These are phyloP conservation scores for Fusarium lateritium DNA, from an alignment of 2,329 filamentous ascomycete species.

Conservation along the genomic window DNA sequence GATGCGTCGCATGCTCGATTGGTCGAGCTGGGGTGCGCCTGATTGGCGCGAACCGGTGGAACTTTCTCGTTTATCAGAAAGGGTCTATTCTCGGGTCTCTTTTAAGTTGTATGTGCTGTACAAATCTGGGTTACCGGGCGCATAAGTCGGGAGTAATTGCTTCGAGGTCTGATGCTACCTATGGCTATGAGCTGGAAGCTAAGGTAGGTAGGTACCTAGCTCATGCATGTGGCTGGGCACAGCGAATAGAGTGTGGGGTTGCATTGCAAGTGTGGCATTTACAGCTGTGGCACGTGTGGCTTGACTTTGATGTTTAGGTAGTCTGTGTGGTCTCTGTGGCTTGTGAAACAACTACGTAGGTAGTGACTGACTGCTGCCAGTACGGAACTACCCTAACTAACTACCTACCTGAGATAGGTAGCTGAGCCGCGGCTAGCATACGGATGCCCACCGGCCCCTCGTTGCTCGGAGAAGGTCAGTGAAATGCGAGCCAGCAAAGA, in stretches of 20 bases:
- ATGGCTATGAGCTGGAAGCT: slow-evolving; percentile 14
- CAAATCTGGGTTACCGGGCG: slow-evolving; percentile 3
- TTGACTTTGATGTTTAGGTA: neutral
- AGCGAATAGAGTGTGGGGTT: neutral
- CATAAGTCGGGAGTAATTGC: slow-evolving; percentile 11
- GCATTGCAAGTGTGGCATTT: slow-evolving; percentile 20
- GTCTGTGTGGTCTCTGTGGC: neutral
- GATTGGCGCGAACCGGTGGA: slow-evolving; percentile 7
- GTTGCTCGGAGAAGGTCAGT: slow-evolving; percentile 32
- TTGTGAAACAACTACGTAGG: slow-evolving; percentile 7
- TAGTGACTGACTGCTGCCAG: no score
- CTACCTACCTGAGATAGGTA: neutral
- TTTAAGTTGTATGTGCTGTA: slow-evolving; percentile 4
- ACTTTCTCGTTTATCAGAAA: neutral
- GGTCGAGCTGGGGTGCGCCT: slow-evolving; percentile 15
- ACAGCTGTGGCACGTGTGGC: slow-evolving; percentile 34
- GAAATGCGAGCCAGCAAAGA: slow-evolving; percentile 11
- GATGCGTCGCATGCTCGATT: slow-evolving; percentile 38
- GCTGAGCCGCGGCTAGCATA: slow-evolving; percentile 1
- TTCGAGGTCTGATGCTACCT: slow-evolving; percentile 20
- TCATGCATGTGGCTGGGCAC: slow-evolving; percentile 19
- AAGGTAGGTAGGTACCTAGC: slow-evolving; percentile 10
- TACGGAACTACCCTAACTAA: neutral
- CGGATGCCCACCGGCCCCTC: slow-evolving; percentile 41
- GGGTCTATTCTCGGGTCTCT: neutral